Percentiles rank a stretch among this genome's conserved stretches.
phyloP scores from a whole-genome alignment of 192 early-diverging fungal species.

The Nowakowskiella sp. region DNA sequence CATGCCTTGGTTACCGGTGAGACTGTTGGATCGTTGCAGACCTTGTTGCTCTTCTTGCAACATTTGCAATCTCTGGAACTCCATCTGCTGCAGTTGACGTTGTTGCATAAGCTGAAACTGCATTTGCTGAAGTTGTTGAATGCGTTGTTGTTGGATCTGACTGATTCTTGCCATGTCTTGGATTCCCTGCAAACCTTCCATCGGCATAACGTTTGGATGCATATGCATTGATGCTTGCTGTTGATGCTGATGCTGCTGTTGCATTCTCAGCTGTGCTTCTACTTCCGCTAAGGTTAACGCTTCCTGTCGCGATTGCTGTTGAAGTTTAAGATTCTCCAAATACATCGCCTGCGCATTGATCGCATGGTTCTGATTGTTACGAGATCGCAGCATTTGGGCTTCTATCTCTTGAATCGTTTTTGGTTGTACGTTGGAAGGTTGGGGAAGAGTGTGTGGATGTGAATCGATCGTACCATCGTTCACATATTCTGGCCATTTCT shows the following conservation, averaged over 20 bases:
- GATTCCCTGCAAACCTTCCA: too few relatives aligned
- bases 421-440: too few relatives aligned
- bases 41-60: not conserved
- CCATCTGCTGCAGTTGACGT: conserved; percentile 8
- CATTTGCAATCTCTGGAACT: conserved; percentile 11
- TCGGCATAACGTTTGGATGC: too few relatives aligned
- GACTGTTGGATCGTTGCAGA: not conserved
- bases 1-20: not conserved
- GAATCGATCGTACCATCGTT: too few relatives aligned
- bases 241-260: conserved; percentile 2
- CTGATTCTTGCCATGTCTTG: too few relatives aligned
- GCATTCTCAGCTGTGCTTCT: conserved; percentile 47
- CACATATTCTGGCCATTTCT: too few relatives aligned
- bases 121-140: conserved; percentile 28
- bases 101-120: conserved; percentile 20
- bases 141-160: conserved; percentile 29
- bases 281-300: conserved; percentile 64
- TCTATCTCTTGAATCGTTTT: too few relatives aligned
- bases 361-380: too few relatives aligned
- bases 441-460: too few relatives aligned
- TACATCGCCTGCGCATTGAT: too few relatives aligned
- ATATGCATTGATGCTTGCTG: not conserved
- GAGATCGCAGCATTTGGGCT: too few relatives aligned
- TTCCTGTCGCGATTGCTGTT: conserved; percentile 25
- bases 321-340: too few relatives aligned